Evolutionary conservation across 176 grass and related monocot genomes (phyloP).

Genomic region (Aegilops tauschii): DNA sequence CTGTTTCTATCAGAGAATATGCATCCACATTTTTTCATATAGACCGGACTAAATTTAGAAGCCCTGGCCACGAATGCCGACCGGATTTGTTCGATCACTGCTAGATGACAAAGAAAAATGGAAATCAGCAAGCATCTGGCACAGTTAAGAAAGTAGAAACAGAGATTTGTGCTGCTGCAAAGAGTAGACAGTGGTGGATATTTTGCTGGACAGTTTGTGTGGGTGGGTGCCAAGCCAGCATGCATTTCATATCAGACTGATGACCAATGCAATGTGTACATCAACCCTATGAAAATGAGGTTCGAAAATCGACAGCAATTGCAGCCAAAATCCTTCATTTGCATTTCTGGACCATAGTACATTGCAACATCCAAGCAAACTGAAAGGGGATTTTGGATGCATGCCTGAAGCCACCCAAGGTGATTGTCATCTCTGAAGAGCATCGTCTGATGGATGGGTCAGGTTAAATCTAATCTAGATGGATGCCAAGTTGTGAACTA

Average conservation of each 20-base stretch:
- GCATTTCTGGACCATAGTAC: background rate
- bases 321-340: background rate
- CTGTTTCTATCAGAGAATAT: background rate
- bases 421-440: background rate
- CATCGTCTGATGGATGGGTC: background rate
- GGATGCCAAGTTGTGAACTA: background rate
- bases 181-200: background rate
- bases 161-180: background rate
- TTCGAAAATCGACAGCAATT: background rate
- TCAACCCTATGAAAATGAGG: background rate
- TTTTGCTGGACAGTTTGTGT: background rate
- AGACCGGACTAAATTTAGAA: background rate
- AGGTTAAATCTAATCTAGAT: background rate
- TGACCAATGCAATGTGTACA: background rate
- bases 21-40: background rate
- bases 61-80: background rate
- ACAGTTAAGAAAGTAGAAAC: background rate
- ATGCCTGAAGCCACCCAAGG: background rate
- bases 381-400: background rate
- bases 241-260: background rate
- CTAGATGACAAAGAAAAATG: background rate
- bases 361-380: background rate
- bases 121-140: background rate
- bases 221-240: background rate
- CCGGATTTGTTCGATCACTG: background rate